Evolutionary conservation across 495 filamentous ascomycete species (phyloP), one percentile per base, ranked within the genome.

Genomic region (Peziza echinospora): DNA sequence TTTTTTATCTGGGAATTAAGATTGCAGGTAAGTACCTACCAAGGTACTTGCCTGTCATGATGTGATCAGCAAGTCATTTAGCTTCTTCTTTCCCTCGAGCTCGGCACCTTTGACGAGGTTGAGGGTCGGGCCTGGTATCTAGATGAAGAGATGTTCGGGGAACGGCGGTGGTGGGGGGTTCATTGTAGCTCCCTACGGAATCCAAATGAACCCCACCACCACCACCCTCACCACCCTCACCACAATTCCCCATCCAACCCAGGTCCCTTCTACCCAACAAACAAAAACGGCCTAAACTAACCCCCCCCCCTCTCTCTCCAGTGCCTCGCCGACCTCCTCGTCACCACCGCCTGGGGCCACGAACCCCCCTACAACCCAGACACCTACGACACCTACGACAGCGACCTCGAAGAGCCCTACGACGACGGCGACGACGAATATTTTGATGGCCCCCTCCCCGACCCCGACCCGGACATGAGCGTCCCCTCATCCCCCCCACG

Each of bases 311-410:
- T 11, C 21, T 25, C 25, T 41, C 28, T 51, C 48, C 44, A 52
- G 21, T 42, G 45, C 50, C 34, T 55, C 44, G 52, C 54, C 23
- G 53, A 55, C 25, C 39, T 48, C 26, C 54, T 55, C 47, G 53
- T 52, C 42, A 48, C 54, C 41, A 55, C 53, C 10, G 53, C 53
- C 24, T 55, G 51, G 19, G 53, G 52, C n/a, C 53, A 55, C 40
- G 52, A 48, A 13, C 52, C 54, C 9, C 53, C 53, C 10, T 41
- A 55, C 9, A 52, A 55, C 8, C 51, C 54, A 16, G 53, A 55
- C 10, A 52, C 49, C 6, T 55, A 56, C 28, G 53, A 55, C 11
- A 47, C 48, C 9, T 44, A 41, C 10, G 53, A 55, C 11, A 56
- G 51, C 34, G 52, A 55, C 39, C 51, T 45, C 13, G 53, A 55